Conservation (phyloP, 1,139 yeast species). For the Candida albicans region DNA sequence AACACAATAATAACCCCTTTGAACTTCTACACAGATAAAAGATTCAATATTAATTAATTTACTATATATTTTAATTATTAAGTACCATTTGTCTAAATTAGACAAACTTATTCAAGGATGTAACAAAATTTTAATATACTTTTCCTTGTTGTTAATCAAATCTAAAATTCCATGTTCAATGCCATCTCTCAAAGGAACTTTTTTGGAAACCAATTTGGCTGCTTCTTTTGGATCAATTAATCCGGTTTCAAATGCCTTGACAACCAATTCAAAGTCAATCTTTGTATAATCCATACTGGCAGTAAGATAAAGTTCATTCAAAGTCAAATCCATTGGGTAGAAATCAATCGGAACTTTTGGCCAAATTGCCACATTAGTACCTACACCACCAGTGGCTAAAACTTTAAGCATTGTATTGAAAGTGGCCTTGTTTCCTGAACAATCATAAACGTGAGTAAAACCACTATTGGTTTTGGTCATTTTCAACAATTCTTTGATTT, state of each 20-base stretch:
- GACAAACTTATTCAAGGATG: neutral
- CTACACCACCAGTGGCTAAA: conserved; percentile 57
- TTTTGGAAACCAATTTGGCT: conserved; percentile 33
- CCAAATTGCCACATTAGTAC: conserved; percentile 66
- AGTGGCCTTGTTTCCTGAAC: conserved; percentile 60
- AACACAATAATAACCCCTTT: no score
- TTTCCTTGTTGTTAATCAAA: conserved; percentile 35
- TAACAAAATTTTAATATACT: conserved; percentile 34
- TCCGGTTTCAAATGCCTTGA: conserved; percentile 26
- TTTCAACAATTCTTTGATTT: conserved; percentile 30
- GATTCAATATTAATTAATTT: no score
- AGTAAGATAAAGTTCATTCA: conserved; percentile 37
- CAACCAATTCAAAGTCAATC: conserved; percentile 37
- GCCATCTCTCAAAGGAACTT: conserved; percentile 33
- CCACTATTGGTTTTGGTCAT: conserved; percentile 52
- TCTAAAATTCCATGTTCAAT: conserved; percentile 36
- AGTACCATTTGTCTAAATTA: neutral
- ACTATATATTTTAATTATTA: no score
- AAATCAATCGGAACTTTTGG: conserved; percentile 34
- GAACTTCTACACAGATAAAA: no score
- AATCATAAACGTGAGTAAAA: conserved; percentile 57
- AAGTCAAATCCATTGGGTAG: conserved; percentile 40
- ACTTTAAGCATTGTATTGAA: conserved; percentile 52
- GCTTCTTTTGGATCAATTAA: conserved; percentile 19
- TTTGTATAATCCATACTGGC: conserved; percentile 44